These are phyloP conservation scores for Aspergillus brasiliensis DNA, from an alignment of 2,329 filamentous ascomycete species.

Conservation along the genomic window DNA sequence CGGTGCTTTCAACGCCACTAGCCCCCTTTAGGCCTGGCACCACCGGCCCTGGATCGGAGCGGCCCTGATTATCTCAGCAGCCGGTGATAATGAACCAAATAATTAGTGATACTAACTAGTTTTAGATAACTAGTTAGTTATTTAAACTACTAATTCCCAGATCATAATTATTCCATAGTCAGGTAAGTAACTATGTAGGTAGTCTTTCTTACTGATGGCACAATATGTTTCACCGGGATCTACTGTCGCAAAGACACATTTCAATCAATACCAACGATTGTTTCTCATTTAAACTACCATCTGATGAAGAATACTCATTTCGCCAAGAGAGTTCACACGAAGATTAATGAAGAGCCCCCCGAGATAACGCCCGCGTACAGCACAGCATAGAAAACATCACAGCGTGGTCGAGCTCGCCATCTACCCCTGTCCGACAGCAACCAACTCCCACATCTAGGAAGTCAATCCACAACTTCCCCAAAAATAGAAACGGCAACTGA, in stretches of 20 bases:
- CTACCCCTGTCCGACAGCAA: conserved; percentile 14
- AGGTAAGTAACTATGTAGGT: background rate
- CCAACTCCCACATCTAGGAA: conserved; percentile 8
- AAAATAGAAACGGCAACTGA: conserved; percentile 7
- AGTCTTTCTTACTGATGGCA: background rate
- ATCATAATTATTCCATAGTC: background rate
- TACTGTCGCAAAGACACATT: background rate
- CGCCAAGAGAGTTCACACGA: conserved; percentile 18
- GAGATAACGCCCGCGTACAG: conserved; percentile 27
- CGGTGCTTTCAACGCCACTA: conserved; percentile 7
- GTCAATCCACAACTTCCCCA: conserved; percentile 12
- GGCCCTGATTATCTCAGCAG: conserved; percentile 12
- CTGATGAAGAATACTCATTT: conserved; percentile 15
- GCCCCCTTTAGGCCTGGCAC: conserved; percentile 9
- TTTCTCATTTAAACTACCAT: conserved; percentile 15
- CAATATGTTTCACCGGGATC: background rate
- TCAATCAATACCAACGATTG: conserved; percentile 4
- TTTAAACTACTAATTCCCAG: background rate
- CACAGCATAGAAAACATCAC: conserved; percentile 14
- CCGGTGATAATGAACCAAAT: background rate
- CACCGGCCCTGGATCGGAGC: conserved; percentile 4
- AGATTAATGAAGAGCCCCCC: conserved; percentile 19
- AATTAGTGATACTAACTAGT: too few species aligned
- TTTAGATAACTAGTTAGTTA: background rate
- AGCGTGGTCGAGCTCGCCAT: conserved; percentile 18